Base-by-base conservation (phyloP, 345 rosid genomes). In the Citrus sinensis region DNA sequence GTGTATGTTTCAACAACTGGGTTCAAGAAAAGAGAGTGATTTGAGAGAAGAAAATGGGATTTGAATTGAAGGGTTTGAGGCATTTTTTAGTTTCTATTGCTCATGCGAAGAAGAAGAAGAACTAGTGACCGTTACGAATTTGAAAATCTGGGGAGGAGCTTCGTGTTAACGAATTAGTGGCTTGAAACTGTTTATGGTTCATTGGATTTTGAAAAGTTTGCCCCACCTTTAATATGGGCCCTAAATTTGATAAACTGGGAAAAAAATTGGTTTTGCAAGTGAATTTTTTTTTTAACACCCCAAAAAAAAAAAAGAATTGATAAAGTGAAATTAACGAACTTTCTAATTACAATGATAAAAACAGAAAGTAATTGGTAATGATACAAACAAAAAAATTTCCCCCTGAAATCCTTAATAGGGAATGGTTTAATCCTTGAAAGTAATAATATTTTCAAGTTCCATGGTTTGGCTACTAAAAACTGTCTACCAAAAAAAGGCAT, bases 1-100 rank as follows among this genome's bases (percentile, higher is more conserved):
- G 42, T 5, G 7, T 42, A 59, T 4, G 66, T 20, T 29, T 61
- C 32, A 54, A 42, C 16, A 62, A 80, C n/a, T 4, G 84, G 85
- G 60, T 81, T 71, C 13, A 40, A 22, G 29, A n/a, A 32, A 68
- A 79, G 27, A 68, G 17, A 30, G 55, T 1, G 58, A 16, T 67
- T 67, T 8, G n/a, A 42, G 16, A 29, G 77, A 68, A 80, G 64
- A 65, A 76, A 51, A 40, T 13, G 87, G 32, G 82, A 79, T 9
- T 49, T 79, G 68, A 79, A 69, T 7, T 39, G 35, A 5, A 82
- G 59, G 29, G 67, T 66, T 20, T 32, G 39, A 32, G 61, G 68
- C 86, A 83, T 85, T 69, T 39, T 58, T 39, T 58, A 46, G 46
- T 29, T 56, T 4, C 32, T 19, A 7, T 1, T 25, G 19, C 62